Evolutionary conservation across 306 rosid species (phyloP).

Genomic region (Bauhinia variegata): DNA sequence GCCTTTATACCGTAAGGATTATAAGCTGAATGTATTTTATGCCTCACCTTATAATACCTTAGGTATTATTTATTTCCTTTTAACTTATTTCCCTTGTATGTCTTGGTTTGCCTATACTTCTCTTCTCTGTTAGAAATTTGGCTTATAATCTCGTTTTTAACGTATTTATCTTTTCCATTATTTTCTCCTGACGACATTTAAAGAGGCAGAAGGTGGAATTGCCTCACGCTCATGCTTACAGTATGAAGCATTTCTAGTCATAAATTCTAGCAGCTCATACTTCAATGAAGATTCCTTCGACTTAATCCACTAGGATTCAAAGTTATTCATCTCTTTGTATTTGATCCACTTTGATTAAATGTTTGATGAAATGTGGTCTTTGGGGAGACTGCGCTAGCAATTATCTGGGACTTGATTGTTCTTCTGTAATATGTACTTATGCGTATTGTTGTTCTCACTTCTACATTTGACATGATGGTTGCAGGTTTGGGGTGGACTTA

Average conservation of each 20-base stretch:
- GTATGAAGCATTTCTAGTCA: background rate
- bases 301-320: background rate
- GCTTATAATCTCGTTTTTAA: no score
- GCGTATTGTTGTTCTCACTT: constrained; percentile 36
- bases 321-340: background rate
- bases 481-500: constrained; percentile 93
- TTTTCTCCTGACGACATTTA: background rate
- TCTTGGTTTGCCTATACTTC: background rate
- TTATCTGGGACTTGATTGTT: constrained; percentile 5
- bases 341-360: background rate
- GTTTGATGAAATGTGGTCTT: background rate
- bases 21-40: background rate
- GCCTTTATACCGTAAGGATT: constrained; percentile 1
- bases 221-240: no score
- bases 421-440: constrained; percentile 7
- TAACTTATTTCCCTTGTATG: background rate
- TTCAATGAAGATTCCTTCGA: background rate
- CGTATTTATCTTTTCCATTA: background rate
- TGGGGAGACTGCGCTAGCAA: constrained; percentile 17
- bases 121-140: constrained; percentile 1
- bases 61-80: background rate
- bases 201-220: no score
- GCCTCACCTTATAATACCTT: background rate
- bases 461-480: constrained; percentile 35
- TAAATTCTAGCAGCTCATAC: background rate